Percentiles rank a stretch among this genome's conserved stretches.
phyloP scores from a whole-genome alignment of 345 rosid genomes.

The Gossypium herbaceum region DNA sequence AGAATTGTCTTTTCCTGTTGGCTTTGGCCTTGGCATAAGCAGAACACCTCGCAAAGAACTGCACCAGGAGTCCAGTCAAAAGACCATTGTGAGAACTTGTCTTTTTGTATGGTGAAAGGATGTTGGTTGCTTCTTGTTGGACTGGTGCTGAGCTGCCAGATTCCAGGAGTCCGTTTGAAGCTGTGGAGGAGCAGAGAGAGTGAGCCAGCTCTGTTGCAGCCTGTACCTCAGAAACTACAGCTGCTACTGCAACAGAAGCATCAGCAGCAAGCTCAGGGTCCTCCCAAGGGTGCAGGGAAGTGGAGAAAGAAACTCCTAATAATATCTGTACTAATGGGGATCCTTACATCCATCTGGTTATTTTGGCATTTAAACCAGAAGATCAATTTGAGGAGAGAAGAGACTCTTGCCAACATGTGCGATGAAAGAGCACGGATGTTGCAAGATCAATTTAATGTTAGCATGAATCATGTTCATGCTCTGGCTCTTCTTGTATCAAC shows the following conservation, averaged over 20 bases:
- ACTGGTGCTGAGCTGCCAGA: slow-evolving; percentile 33
- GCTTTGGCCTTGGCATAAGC: slow-evolving; percentile 18
- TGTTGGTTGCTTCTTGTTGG: slow-evolving; percentile 53
- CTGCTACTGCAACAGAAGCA: slow-evolving; percentile 47
- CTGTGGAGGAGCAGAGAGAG: slow-evolving; percentile 27
- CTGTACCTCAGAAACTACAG: slow-evolving; percentile 32
- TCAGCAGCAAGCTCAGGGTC: slow-evolving; percentile 42
- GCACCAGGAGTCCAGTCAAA: slow-evolving; percentile 16
- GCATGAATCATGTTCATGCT: slow-evolving; percentile 92
- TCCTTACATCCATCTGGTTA: slow-evolving; percentile 52
- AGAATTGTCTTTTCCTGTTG: slow-evolving; percentile 15
- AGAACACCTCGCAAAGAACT: slow-evolving; percentile 34
- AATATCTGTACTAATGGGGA: slow-evolving; percentile 46
- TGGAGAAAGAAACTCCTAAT: slow-evolving; percentile 70
- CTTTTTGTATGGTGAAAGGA: slow-evolving; percentile 30
- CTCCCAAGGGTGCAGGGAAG: slow-evolving; percentile 54
- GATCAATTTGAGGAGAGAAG: slow-evolving; percentile 42
- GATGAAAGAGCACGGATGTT: slow-evolving; percentile 92
- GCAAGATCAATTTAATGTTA: slow-evolving; percentile 98
- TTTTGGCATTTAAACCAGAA: slow-evolving; percentile 44
- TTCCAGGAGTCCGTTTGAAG: slow-evolving; percentile 30
- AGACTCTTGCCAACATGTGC: slow-evolving; percentile 82
- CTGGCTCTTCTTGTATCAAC: slow-evolving; percentile 92
- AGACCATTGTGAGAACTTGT: slow-evolving; percentile 23
- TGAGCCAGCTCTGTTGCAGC: slow-evolving; percentile 26